These are phyloP conservation scores for Evernia prunastri DNA, from an alignment of 495 filamentous ascomycete genomes.

Conservation along the genomic window DNA sequence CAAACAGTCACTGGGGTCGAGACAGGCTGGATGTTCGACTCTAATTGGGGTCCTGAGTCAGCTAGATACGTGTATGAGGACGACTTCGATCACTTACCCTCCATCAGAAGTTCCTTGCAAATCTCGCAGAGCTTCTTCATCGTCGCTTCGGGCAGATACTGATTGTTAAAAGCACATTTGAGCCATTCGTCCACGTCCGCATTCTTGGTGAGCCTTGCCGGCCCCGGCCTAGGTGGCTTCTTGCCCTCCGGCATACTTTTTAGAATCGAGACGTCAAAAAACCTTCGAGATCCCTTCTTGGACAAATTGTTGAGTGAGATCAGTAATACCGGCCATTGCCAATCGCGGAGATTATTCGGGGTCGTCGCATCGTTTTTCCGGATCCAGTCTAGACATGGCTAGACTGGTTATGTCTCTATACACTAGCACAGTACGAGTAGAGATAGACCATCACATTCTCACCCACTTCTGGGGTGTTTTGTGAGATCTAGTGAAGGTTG, in stretches of 20 bases:
- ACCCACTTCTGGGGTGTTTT: neutral
- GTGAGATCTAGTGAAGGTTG: neutral
- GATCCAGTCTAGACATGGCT: neutral
- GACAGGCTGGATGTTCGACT: conserved; percentile 97
- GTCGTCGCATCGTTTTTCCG: neutral
- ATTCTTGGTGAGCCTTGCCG: conserved; percentile 71
- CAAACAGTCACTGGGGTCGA: conserved; percentile 95
- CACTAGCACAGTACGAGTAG: too few relatives aligned
- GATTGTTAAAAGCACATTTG: conserved; percentile 88
- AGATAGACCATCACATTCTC: too few relatives aligned
- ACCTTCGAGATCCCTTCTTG: neutral
- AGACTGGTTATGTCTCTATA: neutral
- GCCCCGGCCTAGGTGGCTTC: conserved; percentile 80
- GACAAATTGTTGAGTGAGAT: neutral
- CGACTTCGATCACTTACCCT: conserved; percentile 52
- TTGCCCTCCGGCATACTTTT: conserved; percentile 43
- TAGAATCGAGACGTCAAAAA: neutral
- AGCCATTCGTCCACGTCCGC: conserved; percentile 96
- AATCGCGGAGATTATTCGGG: neutral
- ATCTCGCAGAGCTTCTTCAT: conserved; percentile 99
- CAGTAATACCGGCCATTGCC: neutral
- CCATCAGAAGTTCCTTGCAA: conserved; percentile 97
- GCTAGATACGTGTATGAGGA: neutral
- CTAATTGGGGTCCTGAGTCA: conserved; percentile 37
- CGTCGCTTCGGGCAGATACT: conserved; percentile 86